phyloP scores from a whole-genome alignment of 1,284 basidiomycete genomes.

The Pseudozyma tsukubaensis region DNA sequence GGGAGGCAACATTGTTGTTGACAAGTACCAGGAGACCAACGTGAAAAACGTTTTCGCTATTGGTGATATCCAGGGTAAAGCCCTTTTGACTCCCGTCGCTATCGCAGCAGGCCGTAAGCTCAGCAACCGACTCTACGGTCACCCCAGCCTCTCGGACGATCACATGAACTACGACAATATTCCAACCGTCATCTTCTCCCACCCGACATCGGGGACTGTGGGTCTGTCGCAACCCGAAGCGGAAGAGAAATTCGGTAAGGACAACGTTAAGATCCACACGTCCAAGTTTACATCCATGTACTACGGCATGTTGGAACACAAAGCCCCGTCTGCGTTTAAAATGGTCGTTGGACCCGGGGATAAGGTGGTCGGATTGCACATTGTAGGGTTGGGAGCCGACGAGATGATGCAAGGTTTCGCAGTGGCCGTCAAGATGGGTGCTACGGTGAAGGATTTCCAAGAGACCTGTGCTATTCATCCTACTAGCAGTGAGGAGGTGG shows the following conservation, averaged over 20 bases:
- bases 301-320: conserved; percentile 67
- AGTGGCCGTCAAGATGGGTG: conserved; percentile 95
- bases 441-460: conserved; percentile 66
- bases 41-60: conserved; percentile 82
- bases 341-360: conserved; percentile 89
- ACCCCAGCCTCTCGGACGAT: conserved; percentile 83
- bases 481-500: conserved; percentile 64
- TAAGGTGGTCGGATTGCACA: conserved; percentile 92
- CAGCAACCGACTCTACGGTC: conserved; percentile 89
- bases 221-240: conserved; percentile 84
- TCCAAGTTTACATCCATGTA: conserved; percentile 70
- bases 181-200: conserved; percentile 71
- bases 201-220: conserved; percentile 59
- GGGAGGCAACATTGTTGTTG: conserved; percentile 85
- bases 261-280: conserved; percentile 88
- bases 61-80: conserved; percentile 93
- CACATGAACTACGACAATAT: conserved; percentile 91
- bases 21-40: conserved; percentile 84
- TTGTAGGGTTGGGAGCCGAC: conserved; percentile 84
- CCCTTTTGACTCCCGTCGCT: conserved; percentile 94
- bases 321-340: conserved; percentile 86
- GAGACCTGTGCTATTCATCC: conserved; percentile 68
- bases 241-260: conserved; percentile 83
- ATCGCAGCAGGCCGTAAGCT: conserved; percentile 93
- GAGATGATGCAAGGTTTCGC: conserved; percentile 94